Evolutionary conservation across 2,329 filamentous ascomycete genomes (phyloP).

Genomic region (Aspergillus pseudotamarii): DNA sequence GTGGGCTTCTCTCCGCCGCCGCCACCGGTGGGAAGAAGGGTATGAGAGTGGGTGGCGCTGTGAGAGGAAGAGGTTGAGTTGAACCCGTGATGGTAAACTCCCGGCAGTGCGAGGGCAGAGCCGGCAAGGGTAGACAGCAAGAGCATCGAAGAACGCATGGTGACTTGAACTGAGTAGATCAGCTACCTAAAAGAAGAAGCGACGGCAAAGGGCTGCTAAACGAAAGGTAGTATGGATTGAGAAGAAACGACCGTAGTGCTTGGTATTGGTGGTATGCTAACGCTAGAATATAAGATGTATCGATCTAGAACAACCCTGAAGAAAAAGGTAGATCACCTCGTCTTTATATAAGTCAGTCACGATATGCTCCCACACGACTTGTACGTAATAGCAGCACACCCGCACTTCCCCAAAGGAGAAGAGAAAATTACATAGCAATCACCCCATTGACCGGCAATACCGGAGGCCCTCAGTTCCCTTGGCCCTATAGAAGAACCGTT

Average conservation of each 20-base stretch:
- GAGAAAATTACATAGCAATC: neutral
- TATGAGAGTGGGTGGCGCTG: conserved; percentile 6
- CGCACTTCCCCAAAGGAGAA: neutral
- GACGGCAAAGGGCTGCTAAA: neutral
- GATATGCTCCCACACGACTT: too few species aligned
- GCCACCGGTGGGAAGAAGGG: conserved; percentile 13
- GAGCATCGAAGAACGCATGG: conserved; percentile 8
- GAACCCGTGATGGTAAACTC: conserved; percentile 11
- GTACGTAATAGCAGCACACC: neutral
- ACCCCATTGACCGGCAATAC: neutral
- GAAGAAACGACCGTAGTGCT: neutral
- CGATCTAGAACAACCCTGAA: neutral
- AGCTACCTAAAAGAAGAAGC: neutral
- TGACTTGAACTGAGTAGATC: neutral
- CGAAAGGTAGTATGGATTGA: neutral
- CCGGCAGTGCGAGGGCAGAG: conserved; percentile 24
- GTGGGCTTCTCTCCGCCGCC: conserved; percentile 6
- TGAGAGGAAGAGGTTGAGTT: conserved; percentile 13
- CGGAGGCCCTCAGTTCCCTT: neutral
- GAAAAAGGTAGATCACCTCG: neutral
- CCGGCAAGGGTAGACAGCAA: conserved; percentile 24
- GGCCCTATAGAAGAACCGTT: neutral
- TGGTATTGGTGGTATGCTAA: neutral
- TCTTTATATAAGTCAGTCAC: neutral
- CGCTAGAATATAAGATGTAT: neutral